phyloP scores from a whole-genome alignment of 83 land plant species.

The Diphasiastrum complanatum region DNA sequence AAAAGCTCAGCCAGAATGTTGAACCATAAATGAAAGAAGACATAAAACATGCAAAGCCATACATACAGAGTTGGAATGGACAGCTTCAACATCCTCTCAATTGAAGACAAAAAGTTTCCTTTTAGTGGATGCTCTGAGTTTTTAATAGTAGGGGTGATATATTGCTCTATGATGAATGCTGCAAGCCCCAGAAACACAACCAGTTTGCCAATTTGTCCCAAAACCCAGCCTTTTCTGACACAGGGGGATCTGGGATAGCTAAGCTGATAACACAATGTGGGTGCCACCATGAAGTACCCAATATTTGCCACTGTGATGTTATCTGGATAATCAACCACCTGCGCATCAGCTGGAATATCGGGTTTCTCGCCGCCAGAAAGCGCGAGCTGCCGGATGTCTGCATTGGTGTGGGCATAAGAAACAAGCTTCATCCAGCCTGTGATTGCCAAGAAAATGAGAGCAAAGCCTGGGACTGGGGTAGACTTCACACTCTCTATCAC shows the following conservation, averaged over 20 bases:
- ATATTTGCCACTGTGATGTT: constrained; percentile 48
- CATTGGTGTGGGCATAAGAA: constrained; percentile 81
- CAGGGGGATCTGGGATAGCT: constrained; percentile 67
- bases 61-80: constrained; percentile 89
- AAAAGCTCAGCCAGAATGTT: constrained; percentile 89
- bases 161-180: constrained; percentile 97
- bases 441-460: constrained; percentile 65
- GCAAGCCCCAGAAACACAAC: constrained; percentile 78
- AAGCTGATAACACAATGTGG: constrained; percentile 62
- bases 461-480: constrained; percentile 64
- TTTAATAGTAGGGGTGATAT: constrained; percentile 80
- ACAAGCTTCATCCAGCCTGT: constrained; percentile 85
- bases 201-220: constrained; percentile 65
- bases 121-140: constrained; percentile 94
- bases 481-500: constrained; percentile 80
- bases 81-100: constrained; percentile 90
- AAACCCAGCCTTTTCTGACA: constrained; percentile 84
- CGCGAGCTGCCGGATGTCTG: constrained; percentile 50
- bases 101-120: constrained; percentile 74
- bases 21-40: constrained; percentile 92
- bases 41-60: constrained; percentile 98
- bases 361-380: constrained; percentile 42
- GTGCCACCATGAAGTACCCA: constrained; percentile 86
- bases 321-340: constrained; percentile 33
- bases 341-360: constrained; percentile 26